Conservation (phyloP, 1,284 basidiomycete species). For the Spongiforma sp. region DNA sequence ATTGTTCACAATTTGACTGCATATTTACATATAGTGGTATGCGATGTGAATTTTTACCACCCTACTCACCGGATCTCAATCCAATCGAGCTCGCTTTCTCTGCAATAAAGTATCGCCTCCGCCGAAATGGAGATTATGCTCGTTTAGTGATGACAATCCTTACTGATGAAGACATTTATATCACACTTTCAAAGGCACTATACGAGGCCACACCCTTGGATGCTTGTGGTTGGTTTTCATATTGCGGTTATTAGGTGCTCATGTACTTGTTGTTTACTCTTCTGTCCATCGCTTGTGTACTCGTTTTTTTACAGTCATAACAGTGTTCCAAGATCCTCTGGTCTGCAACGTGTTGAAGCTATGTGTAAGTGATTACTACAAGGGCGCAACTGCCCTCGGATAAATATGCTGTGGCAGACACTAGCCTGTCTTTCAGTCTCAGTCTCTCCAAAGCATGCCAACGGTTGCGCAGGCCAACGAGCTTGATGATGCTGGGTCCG, state of each 20-base stretch:
- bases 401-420: neutral
- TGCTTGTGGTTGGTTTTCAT: conserved; percentile 25
- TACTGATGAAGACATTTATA: neutral
- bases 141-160: neutral
- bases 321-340: too few species aligned
- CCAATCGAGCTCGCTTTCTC: conserved; percentile 1
- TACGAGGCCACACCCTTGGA: neutral
- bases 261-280: too few species aligned
- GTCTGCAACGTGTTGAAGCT: too few species aligned
- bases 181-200: neutral
- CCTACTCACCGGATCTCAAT: neutral
- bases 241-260: conserved; percentile 15
- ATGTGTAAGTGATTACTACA: too few species aligned
- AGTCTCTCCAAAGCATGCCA: too few species aligned
- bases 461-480: too few species aligned
- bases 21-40: neutral
- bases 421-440: too few species aligned
- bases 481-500: too few species aligned
- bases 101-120: neutral
- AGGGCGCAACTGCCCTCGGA: neutral
- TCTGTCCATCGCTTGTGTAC: too few species aligned
- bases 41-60: neutral
- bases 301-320: too few species aligned
- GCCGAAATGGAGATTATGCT: neutral
- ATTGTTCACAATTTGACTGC: neutral